Conservation (phyloP, 768 basidiomycete genomes). For the Coprinopsis marcescibilis region DNA sequence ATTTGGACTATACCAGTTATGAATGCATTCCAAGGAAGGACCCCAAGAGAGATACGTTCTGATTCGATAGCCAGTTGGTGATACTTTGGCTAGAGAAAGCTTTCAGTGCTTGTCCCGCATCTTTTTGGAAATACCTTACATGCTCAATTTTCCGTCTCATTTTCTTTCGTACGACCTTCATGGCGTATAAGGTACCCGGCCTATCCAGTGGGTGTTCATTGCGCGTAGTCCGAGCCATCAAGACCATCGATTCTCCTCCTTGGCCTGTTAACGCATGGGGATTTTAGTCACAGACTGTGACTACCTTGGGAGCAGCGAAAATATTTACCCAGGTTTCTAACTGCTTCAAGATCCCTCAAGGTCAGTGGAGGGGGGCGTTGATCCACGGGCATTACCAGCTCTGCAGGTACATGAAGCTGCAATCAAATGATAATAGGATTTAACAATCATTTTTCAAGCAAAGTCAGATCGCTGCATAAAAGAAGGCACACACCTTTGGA, state of each 20-base stretch:
- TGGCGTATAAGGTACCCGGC: conserved; percentile 35
- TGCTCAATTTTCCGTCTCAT: background rate
- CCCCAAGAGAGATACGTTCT: conserved; percentile 36
- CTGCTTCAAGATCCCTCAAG: conserved; percentile 36
- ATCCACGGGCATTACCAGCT: conserved; percentile 22
- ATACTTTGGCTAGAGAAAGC: conserved; percentile 14
- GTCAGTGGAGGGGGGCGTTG: conserved; percentile 31
- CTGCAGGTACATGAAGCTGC: conserved; percentile 1
- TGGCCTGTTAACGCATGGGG: too few species aligned
- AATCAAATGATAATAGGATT: background rate
- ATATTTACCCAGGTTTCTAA: conserved; percentile 26
- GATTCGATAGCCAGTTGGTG: conserved; percentile 26
- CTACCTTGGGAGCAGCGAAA: background rate
- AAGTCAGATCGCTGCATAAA: background rate
- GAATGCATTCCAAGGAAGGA: conserved; percentile 51
- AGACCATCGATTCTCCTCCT: conserved; percentile 36
- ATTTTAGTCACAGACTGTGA: background rate
- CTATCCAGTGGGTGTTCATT: conserved; percentile 26
- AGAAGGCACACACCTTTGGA: background rate
- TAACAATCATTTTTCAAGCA: too few species aligned
- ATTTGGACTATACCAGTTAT: conserved; percentile 38
- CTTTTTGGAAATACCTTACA: background rate
- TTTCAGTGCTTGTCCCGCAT: too few species aligned
- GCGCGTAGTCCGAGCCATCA: conserved; percentile 33
- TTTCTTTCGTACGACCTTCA: conserved; percentile 39